A percentile compares a stretch with the other conserved stretches of the same genome.
Conservation (phyloP, 495 filamentous ascomycete species). For the Parachaetomium inaequale region DNA sequence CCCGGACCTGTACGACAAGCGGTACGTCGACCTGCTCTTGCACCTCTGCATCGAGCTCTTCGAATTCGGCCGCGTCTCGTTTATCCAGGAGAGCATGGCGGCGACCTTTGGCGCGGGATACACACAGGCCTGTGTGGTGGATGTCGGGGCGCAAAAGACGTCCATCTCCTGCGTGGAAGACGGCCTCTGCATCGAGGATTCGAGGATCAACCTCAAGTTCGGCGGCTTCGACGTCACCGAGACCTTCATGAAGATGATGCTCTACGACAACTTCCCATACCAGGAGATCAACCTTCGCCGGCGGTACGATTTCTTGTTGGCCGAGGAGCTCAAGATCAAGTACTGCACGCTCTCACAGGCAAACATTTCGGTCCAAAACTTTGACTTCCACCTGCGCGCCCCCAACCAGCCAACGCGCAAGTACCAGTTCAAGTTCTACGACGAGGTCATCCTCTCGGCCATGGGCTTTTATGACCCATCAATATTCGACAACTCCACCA, state of each 20-base stretch:
- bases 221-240: conserved; percentile 92
- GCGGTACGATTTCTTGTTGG: conserved; percentile 86
- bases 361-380: conserved; percentile 74
- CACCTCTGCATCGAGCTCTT: conserved; percentile 85
- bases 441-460: conserved; percentile 85
- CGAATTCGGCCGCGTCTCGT: conserved; percentile 79
- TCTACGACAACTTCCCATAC: conserved; percentile 91
- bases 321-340: conserved; percentile 91
- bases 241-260: conserved; percentile 94
- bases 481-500: conserved; percentile 76
- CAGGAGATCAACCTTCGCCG: conserved; percentile 85
- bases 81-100: conserved; percentile 92
- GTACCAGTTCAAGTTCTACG: conserved; percentile 91
- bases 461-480: conserved; percentile 85
- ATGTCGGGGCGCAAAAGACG: conserved; percentile 96
- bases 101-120: conserved; percentile 96
- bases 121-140: conserved; percentile 87
- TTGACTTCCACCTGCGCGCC: conserved; percentile 84
- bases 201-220: conserved; percentile 85
- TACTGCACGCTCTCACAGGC: conserved; percentile 82
- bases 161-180: conserved; percentile 97
- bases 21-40: conserved; percentile 77
- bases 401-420: conserved; percentile 84
- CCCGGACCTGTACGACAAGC: conserved; percentile 92
- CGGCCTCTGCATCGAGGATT: conserved; percentile 90